Percentiles rank a stretch among this genome's conserved stretches.
These are phyloP conservation scores for Aspergillus sp. DNA, from an alignment of 2,329 filamentous ascomycete species.

Conservation along the genomic window DNA sequence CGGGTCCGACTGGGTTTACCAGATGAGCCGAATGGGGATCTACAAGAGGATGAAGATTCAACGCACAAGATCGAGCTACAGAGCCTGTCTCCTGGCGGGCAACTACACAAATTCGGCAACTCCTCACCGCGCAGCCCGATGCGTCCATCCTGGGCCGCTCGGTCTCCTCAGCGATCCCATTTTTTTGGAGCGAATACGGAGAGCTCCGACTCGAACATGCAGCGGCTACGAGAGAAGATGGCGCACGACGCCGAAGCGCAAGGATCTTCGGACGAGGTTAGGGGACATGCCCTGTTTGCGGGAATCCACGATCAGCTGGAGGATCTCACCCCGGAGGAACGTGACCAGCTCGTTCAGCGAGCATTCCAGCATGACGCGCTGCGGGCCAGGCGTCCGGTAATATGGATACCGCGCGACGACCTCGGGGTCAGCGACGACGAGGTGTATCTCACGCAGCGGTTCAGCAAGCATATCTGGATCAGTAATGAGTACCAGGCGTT, in stretches of 20 bases:
- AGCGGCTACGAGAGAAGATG: constrained; percentile 27
- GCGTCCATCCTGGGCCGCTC: constrained; percentile 36
- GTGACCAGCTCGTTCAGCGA: constrained; percentile 73
- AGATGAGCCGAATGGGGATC: constrained; percentile 43
- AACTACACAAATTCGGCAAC: constrained; percentile 10
- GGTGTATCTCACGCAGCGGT: constrained; percentile 63
- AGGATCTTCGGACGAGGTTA: constrained; percentile 53
- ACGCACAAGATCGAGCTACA: constrained; percentile 42
- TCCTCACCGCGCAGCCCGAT: constrained; percentile 13
- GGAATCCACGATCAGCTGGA: constrained; percentile 89
- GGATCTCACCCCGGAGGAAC: constrained; percentile 80
- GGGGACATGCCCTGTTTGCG: constrained; percentile 75
- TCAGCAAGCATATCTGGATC: constrained; percentile 78
- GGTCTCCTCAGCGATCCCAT: constrained; percentile 29
- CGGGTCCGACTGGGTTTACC: constrained; percentile 56
- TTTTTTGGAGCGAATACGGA: constrained; percentile 31
- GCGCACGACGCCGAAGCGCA: constrained; percentile 60
- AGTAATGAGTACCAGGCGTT: constrained; percentile 86
- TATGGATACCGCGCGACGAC: constrained; percentile 91
- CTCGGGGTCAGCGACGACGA: constrained; percentile 88
- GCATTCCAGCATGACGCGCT: constrained; percentile 88
- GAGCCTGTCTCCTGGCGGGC: constrained; percentile 21
- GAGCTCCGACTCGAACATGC: constrained; percentile 21
- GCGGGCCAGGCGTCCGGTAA: constrained; percentile 70
- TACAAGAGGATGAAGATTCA: constrained; percentile 29